Conservation (phyloP, 179 eudicot species). For the Beta lomatogona region DNA sequence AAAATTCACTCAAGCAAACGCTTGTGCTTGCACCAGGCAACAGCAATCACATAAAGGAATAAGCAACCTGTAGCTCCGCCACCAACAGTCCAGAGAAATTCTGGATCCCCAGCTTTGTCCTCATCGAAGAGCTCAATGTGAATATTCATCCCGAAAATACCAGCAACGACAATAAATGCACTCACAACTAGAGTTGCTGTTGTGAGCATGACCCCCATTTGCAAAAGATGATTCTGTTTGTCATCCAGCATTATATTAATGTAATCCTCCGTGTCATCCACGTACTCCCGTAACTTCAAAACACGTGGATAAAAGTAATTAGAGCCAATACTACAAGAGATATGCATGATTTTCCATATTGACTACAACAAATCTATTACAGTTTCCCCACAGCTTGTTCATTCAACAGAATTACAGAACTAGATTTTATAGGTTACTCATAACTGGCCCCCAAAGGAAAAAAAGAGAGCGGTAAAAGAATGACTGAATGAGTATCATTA, state of each 20-base stretch:
- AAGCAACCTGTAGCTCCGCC: conserved; percentile 72
- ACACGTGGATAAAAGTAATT: background rate
- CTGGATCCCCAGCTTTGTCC: conserved; percentile 42
- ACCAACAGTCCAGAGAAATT: conserved; percentile 87
- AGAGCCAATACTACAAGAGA: background rate
- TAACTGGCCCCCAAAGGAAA: too few species aligned
- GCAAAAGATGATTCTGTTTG: conserved; percentile 95
- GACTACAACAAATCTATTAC: too few species aligned
- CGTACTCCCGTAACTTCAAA: conserved; percentile 87
- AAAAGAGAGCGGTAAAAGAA: too few species aligned
- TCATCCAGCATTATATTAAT: conserved; percentile 98
- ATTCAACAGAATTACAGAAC: too few species aligned
- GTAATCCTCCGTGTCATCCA: conserved; percentile 99
- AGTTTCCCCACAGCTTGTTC: too few species aligned
- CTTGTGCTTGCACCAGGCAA: conserved; percentile 91
- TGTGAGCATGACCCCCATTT: conserved; percentile 97
- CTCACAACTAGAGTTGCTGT: conserved; percentile 90
- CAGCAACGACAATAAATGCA: conserved; percentile 90
- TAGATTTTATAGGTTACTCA: too few species aligned
- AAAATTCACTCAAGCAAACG: conserved; percentile 66
- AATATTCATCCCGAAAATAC: conserved; percentile 93
- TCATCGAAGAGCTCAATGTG: conserved; percentile 58
- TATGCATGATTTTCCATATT: background rate
- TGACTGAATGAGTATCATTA: too few species aligned
- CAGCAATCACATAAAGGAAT: conserved; percentile 75